Base-by-base conservation (phyloP, 2,329 filamentous ascomycete genomes). In the Penicillium oxalicum region DNA sequence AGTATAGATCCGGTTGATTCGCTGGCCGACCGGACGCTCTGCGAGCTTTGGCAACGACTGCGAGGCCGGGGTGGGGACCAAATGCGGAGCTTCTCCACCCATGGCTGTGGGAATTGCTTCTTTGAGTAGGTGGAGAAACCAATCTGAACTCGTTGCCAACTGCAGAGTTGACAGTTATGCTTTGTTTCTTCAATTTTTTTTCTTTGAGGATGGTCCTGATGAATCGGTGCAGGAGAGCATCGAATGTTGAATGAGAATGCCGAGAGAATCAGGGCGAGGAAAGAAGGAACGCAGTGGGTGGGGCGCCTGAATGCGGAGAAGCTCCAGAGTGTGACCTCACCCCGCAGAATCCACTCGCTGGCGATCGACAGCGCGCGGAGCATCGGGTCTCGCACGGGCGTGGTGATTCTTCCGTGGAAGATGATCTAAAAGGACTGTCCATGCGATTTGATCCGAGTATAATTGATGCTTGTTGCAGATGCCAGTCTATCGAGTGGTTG, bases 1-100 rank as follows among this genome's bases (percentile, higher is more conserved):
- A 63, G 83, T 86, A 73, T 95, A 94, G 70, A 96, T 89, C 66
- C 81, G 82, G 59, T 84, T 78, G 68, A 95, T 96, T 66, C 86
- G 82, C 71, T 93, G 87, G 55, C 88, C 89, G 51, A 81, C 78
- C 18, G 80, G 80, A 48, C 71, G 68, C 47, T 71, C 61, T 33
- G 74, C 73, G 42, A 77, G 68, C 59, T 74, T 72, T 44, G 78
- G 77, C 58, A 80, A 77, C 29, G 70, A 63, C 52, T 62, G 67
- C 38, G 61, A 58, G 63, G 66, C 61, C 61, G 49, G 53, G 37
- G 52, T 44, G 53, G 57, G 53, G 53, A 47, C 59, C 58, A 51
- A 48, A 51, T 54, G 62, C 55, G 56, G 64, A 51, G 53, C 57
- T 60, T 69, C 66, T 56, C 68, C 68, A 57, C 68, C 67, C 68